Percentiles rank a stretch among this genome's conserved stretches.
Evolutionary conservation across 495 filamentous ascomycete species (phyloP).

Genomic region (Friedmanniomyces simplex): DNA sequence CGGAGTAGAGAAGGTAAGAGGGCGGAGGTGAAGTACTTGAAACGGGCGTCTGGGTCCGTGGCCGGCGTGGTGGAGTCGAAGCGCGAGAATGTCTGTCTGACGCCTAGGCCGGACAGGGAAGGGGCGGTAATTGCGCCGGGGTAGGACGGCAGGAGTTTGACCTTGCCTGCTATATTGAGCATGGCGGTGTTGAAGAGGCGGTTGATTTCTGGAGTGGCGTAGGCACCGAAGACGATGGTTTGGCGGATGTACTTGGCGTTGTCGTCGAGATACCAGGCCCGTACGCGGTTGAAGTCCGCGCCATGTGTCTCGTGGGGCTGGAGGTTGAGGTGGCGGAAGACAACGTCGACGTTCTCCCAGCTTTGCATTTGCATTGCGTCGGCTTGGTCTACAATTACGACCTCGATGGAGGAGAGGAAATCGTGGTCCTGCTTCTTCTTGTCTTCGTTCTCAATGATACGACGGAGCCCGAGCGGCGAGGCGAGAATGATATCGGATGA

Average conservation of each 20-base stretch:
- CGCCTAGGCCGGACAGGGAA: constrained; percentile 52
- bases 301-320: constrained; percentile 85
- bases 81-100: constrained; percentile 84
- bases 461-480: constrained; percentile 76
- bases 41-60: constrained; percentile 78
- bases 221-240: constrained; percentile 66
- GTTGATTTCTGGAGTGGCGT: constrained; percentile 83
- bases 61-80: constrained; percentile 58
- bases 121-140: constrained; percentile 39
- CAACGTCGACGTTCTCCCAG: constrained; percentile 88
- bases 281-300: constrained; percentile 86
- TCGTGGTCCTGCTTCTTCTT: constrained; percentile 77
- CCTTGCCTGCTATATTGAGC: constrained; percentile 66
- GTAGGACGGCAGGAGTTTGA: constrained; percentile 57
- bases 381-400: constrained; percentile 82
- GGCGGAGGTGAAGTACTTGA: constrained; percentile 76
- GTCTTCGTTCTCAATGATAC: constrained; percentile 70
- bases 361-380: constrained; percentile 96
- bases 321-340: constrained; percentile 84
- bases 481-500: constrained; percentile 90
- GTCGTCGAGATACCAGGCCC: constrained; percentile 84
- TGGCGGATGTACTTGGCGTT: constrained; percentile 73
- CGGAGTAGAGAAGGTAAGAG: constrained; percentile 64
- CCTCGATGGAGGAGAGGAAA: constrained; percentile 84
- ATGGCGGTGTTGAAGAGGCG: constrained; percentile 64